Conservation (phyloP, 1,284 basidiomycete genomes). For the Trichosporon ovoides region DNA sequence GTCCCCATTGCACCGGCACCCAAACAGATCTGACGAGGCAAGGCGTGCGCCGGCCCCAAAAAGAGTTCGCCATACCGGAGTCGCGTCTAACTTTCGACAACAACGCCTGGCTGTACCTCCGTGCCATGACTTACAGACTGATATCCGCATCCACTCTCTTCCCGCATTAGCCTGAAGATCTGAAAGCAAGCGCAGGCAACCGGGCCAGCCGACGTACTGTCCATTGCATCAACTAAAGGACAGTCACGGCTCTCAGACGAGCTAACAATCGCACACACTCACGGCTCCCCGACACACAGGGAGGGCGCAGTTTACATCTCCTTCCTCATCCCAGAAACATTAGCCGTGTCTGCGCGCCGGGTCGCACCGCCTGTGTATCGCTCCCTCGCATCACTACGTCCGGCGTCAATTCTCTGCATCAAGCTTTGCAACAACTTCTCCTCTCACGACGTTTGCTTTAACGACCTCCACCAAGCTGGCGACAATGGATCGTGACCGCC, state of each 20-base stretch:
- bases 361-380: not conserved
- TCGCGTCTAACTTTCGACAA: constrained; percentile 6
- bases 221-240: not conserved
- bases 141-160: not conserved
- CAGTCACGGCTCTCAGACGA: not conserved
- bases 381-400: not conserved
- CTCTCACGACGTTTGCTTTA: not conserved
- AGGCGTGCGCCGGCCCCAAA: not conserved
- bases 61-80: constrained; percentile 4
- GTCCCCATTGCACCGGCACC: not conserved
- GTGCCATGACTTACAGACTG: constrained; percentile 4
- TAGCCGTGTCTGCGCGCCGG: not conserved
- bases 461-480: not conserved
- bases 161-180: constrained; percentile 1
- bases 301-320: not conserved
- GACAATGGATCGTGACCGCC: constrained; percentile 2
- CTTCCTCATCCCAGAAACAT: not conserved
- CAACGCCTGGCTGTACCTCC: not conserved
- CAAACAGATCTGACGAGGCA: not conserved
- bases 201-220: not conserved
- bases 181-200: not conserved
- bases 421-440: not conserved
- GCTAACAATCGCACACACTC: not conserved
- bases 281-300: not conserved
- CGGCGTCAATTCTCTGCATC: not conserved